Percentiles rank a stretch among this genome's conserved stretches.
Evolutionary conservation across 345 rosid species (phyloP).

Genomic region (Brassica rapa): DNA sequence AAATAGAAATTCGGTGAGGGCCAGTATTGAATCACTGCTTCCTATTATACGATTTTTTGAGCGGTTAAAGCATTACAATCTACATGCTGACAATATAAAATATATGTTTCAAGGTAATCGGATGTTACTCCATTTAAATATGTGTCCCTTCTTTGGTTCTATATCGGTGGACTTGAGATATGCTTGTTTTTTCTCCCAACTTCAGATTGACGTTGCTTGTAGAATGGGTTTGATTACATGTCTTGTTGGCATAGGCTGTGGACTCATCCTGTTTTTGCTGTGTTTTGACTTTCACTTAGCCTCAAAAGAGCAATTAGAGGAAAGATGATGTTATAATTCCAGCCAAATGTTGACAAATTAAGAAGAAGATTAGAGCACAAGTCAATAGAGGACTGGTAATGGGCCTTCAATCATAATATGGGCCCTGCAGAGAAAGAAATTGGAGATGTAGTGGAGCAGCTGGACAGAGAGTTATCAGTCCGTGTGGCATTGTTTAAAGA

Average conservation of each 20-base stretch:
- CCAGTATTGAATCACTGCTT: conserved; percentile 15
- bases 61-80: conserved; percentile 32
- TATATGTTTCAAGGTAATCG: not conserved
- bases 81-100: conserved; percentile 12
- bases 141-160: too few species aligned
- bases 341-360: not conserved
- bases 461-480: conserved; percentile 32
- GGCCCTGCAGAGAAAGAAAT: conserved; percentile 29
- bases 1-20: conserved; percentile 2
- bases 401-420: conserved; percentile 35
- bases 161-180: too few species aligned
- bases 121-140: too few species aligned
- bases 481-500: conserved; percentile 35
- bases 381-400: conserved; percentile 9
- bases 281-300: too few species aligned
- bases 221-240: too few species aligned
- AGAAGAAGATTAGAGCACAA: conserved; percentile 10
- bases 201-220: too few species aligned
- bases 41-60: conserved; percentile 12
- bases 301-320: not conserved
- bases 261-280: too few species aligned
- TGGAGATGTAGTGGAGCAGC: conserved; percentile 37
- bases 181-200: too few species aligned
- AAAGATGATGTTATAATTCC: not conserved
- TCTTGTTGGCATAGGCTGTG: too few species aligned